These are phyloP conservation scores for Rhinocladiella mackenziei DNA, from an alignment of 2,329 filamentous ascomycete genomes.

Conservation along the genomic window DNA sequence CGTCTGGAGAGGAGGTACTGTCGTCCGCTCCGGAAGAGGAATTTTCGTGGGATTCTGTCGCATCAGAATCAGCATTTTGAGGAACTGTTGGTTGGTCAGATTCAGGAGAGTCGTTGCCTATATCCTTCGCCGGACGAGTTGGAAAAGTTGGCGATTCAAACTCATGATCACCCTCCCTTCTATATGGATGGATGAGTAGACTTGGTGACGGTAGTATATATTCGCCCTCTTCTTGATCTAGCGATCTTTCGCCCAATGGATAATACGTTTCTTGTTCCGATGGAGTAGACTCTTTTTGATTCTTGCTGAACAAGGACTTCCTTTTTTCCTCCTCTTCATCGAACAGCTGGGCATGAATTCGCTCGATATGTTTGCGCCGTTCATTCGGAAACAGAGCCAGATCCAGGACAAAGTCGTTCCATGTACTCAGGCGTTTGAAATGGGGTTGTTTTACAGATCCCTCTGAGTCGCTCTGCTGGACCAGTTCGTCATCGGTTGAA, in stretches of 20 bases:
- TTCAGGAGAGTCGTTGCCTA: background rate
- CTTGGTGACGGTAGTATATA: conserved; percentile 27
- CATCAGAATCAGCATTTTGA: background rate
- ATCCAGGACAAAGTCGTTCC: conserved; percentile 29
- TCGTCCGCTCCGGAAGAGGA: background rate
- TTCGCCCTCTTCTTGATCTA: conserved; percentile 30
- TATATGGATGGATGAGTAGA: conserved; percentile 17
- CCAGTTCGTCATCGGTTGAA: conserved; percentile 5
- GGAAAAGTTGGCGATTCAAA: conserved; percentile 23
- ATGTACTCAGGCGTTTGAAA: conserved; percentile 23
- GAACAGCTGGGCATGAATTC: conserved; percentile 27
- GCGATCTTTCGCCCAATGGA: conserved; percentile 21
- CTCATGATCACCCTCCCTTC: conserved; percentile 27
- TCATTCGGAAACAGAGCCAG: conserved; percentile 28
- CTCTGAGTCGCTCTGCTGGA: background rate
- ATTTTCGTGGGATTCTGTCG: too few species aligned
- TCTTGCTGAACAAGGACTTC: conserved; percentile 2
- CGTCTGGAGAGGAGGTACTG: background rate
- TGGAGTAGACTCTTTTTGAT: background rate
- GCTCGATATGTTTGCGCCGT: conserved; percentile 27
- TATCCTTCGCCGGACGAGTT: conserved; percentile 11
- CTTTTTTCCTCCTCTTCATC: conserved; percentile 23
- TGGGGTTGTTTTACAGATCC: conserved; percentile 4
- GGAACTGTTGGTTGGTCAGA: background rate
- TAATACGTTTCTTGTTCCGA: conserved; percentile 25